phyloP scores from a whole-genome alignment of 768 basidiomycete species.

The Phallus indusiatus region DNA sequence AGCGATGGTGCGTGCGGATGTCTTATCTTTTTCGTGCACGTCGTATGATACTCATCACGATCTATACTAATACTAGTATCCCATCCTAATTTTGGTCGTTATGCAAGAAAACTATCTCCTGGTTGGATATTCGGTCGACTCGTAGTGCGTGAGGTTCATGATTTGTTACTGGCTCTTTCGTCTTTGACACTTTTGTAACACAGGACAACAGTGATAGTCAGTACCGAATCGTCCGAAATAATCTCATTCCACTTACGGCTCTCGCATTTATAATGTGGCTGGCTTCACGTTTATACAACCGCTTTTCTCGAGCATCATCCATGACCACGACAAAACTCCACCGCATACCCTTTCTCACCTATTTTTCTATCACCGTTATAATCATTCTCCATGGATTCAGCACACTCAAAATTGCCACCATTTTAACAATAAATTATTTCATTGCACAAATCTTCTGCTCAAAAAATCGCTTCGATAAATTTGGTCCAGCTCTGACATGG shows the following conservation, averaged over 20 bases:
- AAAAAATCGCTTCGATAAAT: slow-evolving; percentile 21
- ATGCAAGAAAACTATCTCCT: slow-evolving; percentile 42
- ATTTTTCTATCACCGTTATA: slow-evolving; percentile 57
- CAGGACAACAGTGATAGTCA: slow-evolving; percentile 93
- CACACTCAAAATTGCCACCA: slow-evolving; percentile 63
- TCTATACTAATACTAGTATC: slow-evolving; percentile 34
- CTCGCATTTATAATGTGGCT: slow-evolving; percentile 46
- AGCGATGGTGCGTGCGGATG: slow-evolving; percentile 52
- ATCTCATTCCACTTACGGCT: slow-evolving; percentile 53
- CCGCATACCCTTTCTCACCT: slow-evolving; percentile 48
- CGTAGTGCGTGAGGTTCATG: slow-evolving; percentile 45
- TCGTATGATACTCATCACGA: slow-evolving; percentile 4
- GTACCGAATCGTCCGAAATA: slow-evolving; percentile 79
- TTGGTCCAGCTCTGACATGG: slow-evolving; percentile 56
- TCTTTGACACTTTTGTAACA: neutral
- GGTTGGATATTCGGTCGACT: slow-evolving; percentile 80
- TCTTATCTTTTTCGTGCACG: slow-evolving; percentile 13
- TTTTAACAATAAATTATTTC: slow-evolving; percentile 61
- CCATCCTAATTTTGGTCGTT: slow-evolving; percentile 66
- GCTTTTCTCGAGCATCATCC: slow-evolving; percentile 15
- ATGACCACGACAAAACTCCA: slow-evolving; percentile 19
- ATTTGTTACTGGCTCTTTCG: neutral
- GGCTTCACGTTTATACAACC: slow-evolving; percentile 43
- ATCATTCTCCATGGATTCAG: slow-evolving; percentile 74
- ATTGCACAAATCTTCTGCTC: slow-evolving; percentile 30